Conservation (phyloP, 805 yeast genomes). For the Yarrowia hollandica region DNA sequence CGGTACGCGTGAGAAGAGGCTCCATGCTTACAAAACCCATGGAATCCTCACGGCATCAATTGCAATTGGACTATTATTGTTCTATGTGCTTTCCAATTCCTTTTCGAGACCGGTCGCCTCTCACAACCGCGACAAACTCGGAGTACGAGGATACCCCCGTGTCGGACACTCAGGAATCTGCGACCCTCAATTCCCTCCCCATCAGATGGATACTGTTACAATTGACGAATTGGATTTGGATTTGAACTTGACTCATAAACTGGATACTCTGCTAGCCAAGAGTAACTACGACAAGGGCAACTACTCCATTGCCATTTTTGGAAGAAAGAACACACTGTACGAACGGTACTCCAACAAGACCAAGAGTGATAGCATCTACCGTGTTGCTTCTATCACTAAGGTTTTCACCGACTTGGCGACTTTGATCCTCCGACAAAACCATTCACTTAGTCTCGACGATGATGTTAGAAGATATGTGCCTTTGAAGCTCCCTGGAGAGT, state of each 20-base stretch:
- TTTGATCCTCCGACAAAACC: neutral
- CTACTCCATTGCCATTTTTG: constrained; percentile 15
- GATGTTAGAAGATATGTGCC: neutral
- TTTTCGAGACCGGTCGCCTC: neutral
- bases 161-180: neutral
- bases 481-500: neutral
- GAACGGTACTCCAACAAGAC: constrained; percentile 8
- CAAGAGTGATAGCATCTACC: neutral
- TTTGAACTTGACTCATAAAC: neutral
- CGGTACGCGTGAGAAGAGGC: neutral
- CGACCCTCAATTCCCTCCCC: neutral
- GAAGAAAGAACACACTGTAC: neutral
- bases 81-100: neutral
- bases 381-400: constrained; percentile 12
- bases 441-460: neutral
- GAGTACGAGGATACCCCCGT: neutral
- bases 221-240: neutral
- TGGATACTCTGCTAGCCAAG: neutral
- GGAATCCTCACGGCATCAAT: neutral
- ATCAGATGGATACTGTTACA: neutral
- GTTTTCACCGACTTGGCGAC: constrained; percentile 11
- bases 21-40: neutral
- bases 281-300: constrained; percentile 1
- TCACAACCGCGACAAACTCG: neutral
- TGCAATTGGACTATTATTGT: neutral